Evolutionary conservation across 768 basidiomycete genomes (phyloP).

Genomic region (Paxillus rubicundulus): DNA sequence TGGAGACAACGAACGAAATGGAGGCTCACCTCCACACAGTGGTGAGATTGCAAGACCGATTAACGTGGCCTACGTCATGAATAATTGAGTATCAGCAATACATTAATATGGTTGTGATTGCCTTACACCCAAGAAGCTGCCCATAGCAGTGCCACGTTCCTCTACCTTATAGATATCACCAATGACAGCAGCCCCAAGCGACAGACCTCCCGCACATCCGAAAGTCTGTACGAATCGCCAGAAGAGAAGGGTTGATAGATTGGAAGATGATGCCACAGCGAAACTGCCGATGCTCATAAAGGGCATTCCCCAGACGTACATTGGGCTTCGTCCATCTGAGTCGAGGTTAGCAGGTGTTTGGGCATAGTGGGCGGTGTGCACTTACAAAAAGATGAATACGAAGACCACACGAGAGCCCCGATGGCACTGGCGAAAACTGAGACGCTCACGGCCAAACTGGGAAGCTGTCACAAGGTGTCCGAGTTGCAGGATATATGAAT

Average conservation of each 20-base stretch:
- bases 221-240: slow-evolving; percentile 67
- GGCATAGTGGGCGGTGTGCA: slow-evolving; percentile 1
- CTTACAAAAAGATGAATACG: slow-evolving; percentile 50
- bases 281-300: slow-evolving; percentile 57
- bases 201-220: slow-evolving; percentile 57
- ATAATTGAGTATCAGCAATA: neutral
- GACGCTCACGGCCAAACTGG: slow-evolving; percentile 50
- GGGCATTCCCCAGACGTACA: slow-evolving; percentile 61
- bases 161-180: slow-evolving; percentile 67
- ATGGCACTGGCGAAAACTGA: slow-evolving; percentile 45
- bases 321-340: slow-evolving; percentile 60
- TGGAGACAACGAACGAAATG: neutral
- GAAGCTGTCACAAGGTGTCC: neutral
- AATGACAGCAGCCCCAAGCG: slow-evolving; percentile 58
- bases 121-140: slow-evolving; percentile 52
- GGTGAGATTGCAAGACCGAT: slow-evolving; percentile 65
- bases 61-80: slow-evolving; percentile 39
- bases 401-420: slow-evolving; percentile 51
- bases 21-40: slow-evolving; percentile 45
- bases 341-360: neutral
- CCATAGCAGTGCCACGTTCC: slow-evolving; percentile 59
- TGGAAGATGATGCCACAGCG: slow-evolving; percentile 50
- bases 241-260: slow-evolving; percentile 46
- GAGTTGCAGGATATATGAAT: neutral
- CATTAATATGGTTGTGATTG: slow-evolving; percentile 5